Conservation (phyloP, 2,329 filamentous ascomycete species). For the Hypoxylon sp. region DNA sequence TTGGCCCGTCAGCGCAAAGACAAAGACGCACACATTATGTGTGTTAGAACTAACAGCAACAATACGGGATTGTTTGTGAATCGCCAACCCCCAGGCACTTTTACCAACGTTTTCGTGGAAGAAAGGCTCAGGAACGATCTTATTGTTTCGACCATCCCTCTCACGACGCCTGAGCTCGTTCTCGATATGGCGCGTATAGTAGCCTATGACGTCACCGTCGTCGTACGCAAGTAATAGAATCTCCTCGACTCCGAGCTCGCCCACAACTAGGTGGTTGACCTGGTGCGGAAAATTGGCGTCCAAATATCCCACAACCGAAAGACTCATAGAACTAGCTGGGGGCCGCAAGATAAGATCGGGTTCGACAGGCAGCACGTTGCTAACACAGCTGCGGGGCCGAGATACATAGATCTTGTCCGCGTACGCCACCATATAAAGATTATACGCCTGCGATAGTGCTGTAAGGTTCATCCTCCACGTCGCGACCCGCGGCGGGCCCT, state of each 20-base stretch:
- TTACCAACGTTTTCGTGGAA: slow-evolving; percentile 81
- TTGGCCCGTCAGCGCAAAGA: slow-evolving; percentile 53
- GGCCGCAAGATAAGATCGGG: slow-evolving; percentile 68
- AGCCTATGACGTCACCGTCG: slow-evolving; percentile 81
- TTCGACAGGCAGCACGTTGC: slow-evolving; percentile 63
- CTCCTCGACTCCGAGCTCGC: slow-evolving; percentile 78
- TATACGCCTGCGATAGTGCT: slow-evolving; percentile 70
- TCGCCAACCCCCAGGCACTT: slow-evolving; percentile 90
- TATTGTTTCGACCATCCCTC: slow-evolving; percentile 44
- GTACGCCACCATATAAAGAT: slow-evolving; percentile 75
- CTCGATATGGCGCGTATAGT: slow-evolving; percentile 71
- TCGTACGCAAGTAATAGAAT: slow-evolving; percentile 78
- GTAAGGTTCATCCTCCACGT: slow-evolving; percentile 69
- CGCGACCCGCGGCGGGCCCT: slow-evolving; percentile 52
- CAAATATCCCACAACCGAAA: slow-evolving; percentile 66
- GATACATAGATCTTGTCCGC: slow-evolving; percentile 71
- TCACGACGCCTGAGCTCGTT: slow-evolving; percentile 46
- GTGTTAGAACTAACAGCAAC: slow-evolving; percentile 89
- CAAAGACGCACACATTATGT: slow-evolving; percentile 53
- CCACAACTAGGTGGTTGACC: slow-evolving; percentile 78
- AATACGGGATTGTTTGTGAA: slow-evolving; percentile 85
- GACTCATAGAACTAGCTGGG: slow-evolving; percentile 58
- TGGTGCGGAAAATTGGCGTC: slow-evolving; percentile 69
- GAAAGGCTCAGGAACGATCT: slow-evolving; percentile 61
- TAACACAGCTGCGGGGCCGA: slow-evolving; percentile 62